Percentiles rank a stretch among this genome's conserved stretches.
Conservation (phyloP, 2,329 filamentous ascomycete genomes). For the Trichocomaceae sp. region DNA sequence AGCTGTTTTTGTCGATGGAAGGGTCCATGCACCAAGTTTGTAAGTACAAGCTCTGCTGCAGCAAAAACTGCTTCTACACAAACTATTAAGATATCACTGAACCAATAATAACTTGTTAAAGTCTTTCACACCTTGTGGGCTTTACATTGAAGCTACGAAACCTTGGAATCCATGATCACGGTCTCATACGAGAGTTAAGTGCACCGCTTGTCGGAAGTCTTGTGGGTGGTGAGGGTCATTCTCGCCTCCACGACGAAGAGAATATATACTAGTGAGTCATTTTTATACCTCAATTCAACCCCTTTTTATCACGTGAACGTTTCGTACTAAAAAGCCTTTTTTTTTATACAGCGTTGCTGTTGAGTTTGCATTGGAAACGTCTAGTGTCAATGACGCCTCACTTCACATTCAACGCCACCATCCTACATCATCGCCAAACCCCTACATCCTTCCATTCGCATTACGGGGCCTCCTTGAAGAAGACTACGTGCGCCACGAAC, state of each 20-base stretch:
- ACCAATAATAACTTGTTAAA: slow-evolving; percentile 22
- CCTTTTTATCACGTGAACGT: background rate
- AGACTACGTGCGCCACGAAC: slow-evolving; percentile 75
- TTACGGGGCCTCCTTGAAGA: slow-evolving; percentile 92
- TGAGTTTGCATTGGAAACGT: slow-evolving; percentile 67
- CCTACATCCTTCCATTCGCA: slow-evolving; percentile 89
- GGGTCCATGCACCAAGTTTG: slow-evolving; percentile 89
- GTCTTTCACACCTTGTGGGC: slow-evolving; percentile 80
- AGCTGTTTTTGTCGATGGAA: slow-evolving; percentile 91
- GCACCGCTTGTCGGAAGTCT: slow-evolving; percentile 82
- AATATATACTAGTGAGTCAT: slow-evolving; percentile 66
- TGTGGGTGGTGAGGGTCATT: slow-evolving; percentile 89
- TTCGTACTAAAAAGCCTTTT: background rate
- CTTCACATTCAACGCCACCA: slow-evolving; percentile 49
- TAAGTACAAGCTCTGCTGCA: slow-evolving; percentile 27
- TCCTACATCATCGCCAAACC: slow-evolving; percentile 53
- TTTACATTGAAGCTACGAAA: slow-evolving; percentile 93
- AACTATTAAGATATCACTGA: background rate
- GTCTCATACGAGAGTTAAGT: slow-evolving; percentile 83
- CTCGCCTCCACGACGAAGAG: slow-evolving; percentile 82
- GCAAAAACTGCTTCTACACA: background rate
- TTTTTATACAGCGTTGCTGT: slow-evolving; percentile 53
- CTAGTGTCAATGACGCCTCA: slow-evolving; percentile 42
- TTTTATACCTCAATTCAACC: background rate
- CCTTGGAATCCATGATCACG: slow-evolving; percentile 85